A percentile compares a stretch with the other conserved stretches of the same genome.
Evolutionary conservation across 305 asterid genomes (phyloP).

Genomic region (Euphrasia arctica): DNA sequence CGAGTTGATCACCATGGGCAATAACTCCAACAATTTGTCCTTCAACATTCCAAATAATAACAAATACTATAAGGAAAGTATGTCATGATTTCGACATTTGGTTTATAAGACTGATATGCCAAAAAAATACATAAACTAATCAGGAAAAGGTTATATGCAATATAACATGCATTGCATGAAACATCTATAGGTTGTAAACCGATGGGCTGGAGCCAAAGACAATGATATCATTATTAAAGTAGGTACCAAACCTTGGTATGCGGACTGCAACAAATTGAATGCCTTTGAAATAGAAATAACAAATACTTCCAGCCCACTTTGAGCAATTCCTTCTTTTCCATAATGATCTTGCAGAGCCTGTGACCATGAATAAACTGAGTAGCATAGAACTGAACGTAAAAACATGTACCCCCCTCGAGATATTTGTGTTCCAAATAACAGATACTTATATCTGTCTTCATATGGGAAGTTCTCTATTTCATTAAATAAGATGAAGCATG

Average conservation of each 20-base stretch:
- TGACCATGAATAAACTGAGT: slow-evolving; percentile 14
- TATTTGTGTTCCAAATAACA: neutral
- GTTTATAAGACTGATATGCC: neutral
- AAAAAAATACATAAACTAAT: too few relatives aligned
- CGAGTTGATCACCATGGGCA: slow-evolving; percentile 36
- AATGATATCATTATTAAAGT: neutral
- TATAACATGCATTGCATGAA: too few relatives aligned
- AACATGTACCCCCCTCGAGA: slow-evolving; percentile 14
- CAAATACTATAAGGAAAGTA: neutral
- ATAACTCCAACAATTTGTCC: slow-evolving; percentile 86
- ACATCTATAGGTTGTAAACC: neutral
- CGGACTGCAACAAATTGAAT: slow-evolving; percentile 55
- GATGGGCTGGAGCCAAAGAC: slow-evolving; percentile 8
- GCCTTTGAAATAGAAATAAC: slow-evolving; percentile 63
- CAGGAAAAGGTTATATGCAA: too few relatives aligned
- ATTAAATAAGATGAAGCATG: slow-evolving; percentile 16
- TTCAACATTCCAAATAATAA: slow-evolving; percentile 32
- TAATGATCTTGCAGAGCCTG: slow-evolving; percentile 69
- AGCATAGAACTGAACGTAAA: slow-evolving; percentile 18
- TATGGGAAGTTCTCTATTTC: slow-evolving; percentile 5
- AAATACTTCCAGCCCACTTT: slow-evolving; percentile 62
- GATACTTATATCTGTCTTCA: slow-evolving; percentile 9
- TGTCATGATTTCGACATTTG: neutral
- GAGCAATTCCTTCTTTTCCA: slow-evolving; percentile 59
- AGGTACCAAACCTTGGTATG: slow-evolving; percentile 53